Evolutionary conservation across 805 yeast genomes (phyloP), one percentile per base, ranked within the genome.

Genomic region (Ogataea salicorniae): DNA sequence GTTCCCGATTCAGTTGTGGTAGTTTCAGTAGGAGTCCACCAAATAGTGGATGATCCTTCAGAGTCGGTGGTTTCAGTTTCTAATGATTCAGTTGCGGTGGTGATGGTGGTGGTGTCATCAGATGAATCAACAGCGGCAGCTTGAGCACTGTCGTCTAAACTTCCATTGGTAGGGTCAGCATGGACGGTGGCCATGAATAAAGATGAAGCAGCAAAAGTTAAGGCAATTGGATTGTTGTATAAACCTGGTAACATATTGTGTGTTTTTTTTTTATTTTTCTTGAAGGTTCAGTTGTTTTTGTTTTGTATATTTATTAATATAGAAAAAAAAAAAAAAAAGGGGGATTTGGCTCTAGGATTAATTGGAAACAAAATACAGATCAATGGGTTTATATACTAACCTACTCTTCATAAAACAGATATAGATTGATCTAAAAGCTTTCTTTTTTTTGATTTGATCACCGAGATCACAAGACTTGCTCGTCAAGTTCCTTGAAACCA

Each of bases 121-220:
- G 18, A 41, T 16, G 40, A 45, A 6, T 46, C 43, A 36, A 42
- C 42, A 8, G 40, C 46, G 5, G 46, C 43, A 36, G 46, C 42
- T 9, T 48, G 45, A 36, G 46, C 20, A n/a, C 50, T 26, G 37
- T 26, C 53, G 38, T 57, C 61, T 5, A 56, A 46, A 22, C 58
- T 47, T 23, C 61, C 62, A 42, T 43, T 52, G 1, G 45, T 31
- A 16, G 37, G 8, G 16, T 36, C 38, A 16, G 50, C 51, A 34
- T 39, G 16, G 22, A 39, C 36, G 8, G 41, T 23, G 23, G 36
- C 45, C 17, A 46, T 48, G 3, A 52, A 23, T 5, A 52, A 37
- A 14, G 48, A 51, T 13, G 53, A 46, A 15, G 42, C 26, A 6
- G 55, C 52, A 36, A 56, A 18, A 7, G 50, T 51, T 6, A 50